These are phyloP conservation scores for Maudiozyma turicensis DNA, from an alignment of 805 yeast genomes.

Conservation along the genomic window DNA sequence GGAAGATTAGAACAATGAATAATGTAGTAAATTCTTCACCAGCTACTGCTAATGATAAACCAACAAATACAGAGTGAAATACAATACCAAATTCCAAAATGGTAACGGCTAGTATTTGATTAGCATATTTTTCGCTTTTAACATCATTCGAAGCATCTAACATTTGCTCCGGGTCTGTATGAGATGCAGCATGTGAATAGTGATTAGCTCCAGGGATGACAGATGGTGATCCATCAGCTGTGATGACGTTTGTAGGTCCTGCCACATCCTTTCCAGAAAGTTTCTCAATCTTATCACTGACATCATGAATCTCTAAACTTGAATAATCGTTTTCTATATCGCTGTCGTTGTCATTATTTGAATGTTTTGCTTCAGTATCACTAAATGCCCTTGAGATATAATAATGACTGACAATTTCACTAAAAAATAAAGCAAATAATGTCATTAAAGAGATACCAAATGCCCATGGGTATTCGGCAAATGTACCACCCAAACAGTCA, in stretches of 20 bases:
- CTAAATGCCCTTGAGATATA: constrained; percentile 30
- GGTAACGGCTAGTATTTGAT: constrained; percentile 45
- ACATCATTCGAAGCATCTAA: constrained; percentile 9
- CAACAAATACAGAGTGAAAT: constrained; percentile 69
- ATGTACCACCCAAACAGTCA: constrained; percentile 55
- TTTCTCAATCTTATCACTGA: neutral
- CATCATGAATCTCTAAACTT: neutral
- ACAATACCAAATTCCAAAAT: constrained; percentile 64
- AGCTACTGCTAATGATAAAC: constrained; percentile 54
- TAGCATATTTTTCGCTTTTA: constrained; percentile 38
- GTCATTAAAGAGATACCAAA: constrained; percentile 44
- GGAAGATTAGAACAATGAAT: constrained; percentile 59
- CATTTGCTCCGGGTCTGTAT: constrained; percentile 10
- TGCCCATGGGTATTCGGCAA: constrained; percentile 46
- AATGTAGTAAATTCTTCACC: constrained; percentile 57
- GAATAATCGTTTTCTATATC: neutral
- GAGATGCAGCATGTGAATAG: constrained; percentile 5
- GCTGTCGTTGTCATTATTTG: neutral
- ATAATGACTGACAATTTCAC: constrained; percentile 40
- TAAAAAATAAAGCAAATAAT: constrained; percentile 36
- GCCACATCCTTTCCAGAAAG: neutral
- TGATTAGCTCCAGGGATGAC: constrained; percentile 7
- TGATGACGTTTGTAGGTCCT: neutral
- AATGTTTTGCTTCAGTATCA: constrained; percentile 2
- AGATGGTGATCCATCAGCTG: neutral